Conservation (phyloP, 2,329 filamentous ascomycete genomes). For the Cladosporium sphaerospermum region DNA sequence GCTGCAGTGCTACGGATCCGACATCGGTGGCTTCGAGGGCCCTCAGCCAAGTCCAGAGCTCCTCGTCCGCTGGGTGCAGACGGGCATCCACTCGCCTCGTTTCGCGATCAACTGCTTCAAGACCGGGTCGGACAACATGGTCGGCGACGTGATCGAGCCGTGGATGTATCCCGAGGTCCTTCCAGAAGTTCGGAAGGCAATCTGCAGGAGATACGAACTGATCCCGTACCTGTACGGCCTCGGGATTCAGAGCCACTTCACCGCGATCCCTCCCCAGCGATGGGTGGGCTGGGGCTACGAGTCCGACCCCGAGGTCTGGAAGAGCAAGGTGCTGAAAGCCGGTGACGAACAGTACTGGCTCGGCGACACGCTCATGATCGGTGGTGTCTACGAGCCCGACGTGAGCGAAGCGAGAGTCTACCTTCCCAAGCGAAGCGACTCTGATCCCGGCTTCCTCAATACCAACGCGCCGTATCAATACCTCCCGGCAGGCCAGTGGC, state of each 20-base stretch:
- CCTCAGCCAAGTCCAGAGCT: constrained; percentile 66
- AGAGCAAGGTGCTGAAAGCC: constrained; percentile 47
- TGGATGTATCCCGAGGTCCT: constrained; percentile 70
- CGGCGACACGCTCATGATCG: constrained; percentile 59
- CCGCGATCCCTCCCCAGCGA: constrained; percentile 58
- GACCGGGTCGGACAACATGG: constrained; percentile 59
- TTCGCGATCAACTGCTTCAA: constrained; percentile 78
- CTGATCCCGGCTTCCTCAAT: constrained; percentile 54
- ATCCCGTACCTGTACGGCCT: constrained; percentile 67
- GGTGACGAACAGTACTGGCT: constrained; percentile 71
- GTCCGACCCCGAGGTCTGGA: constrained; percentile 59
- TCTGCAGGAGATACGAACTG: constrained; percentile 65
- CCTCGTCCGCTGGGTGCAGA: constrained; percentile 66
- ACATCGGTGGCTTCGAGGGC: constrained; percentile 70
- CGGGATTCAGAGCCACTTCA: constrained; percentile 55
- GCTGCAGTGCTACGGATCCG: constrained; percentile 60
- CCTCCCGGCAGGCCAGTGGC: constrained; percentile 50
- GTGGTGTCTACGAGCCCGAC: constrained; percentile 60
- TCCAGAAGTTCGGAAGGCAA: constrained; percentile 55
- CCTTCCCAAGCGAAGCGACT: constrained; percentile 45
- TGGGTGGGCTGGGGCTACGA: constrained; percentile 73
- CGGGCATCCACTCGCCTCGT: constrained; percentile 62
- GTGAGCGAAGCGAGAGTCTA: constrained; percentile 53
- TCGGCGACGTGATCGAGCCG: constrained; percentile 69
- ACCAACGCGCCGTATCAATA: constrained; percentile 56